Conservation (phyloP, 306 rosid genomes). For the Sphenostylis stenocarpa region DNA sequence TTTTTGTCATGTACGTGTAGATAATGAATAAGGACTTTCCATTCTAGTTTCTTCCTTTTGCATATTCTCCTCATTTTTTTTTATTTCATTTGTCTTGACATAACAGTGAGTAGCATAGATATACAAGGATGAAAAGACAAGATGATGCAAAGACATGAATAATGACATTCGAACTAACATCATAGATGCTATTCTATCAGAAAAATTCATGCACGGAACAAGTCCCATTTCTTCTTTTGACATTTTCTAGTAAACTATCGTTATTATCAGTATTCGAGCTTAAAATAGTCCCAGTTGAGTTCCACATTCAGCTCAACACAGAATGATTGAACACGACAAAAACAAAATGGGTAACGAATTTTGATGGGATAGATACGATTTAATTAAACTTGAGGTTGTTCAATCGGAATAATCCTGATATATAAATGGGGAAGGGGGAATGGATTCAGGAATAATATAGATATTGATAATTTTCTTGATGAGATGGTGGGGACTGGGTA, state of each 20-base stretch:
- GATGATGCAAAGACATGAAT: not conserved
- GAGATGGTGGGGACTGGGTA: not conserved
- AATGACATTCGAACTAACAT: constrained; percentile 4
- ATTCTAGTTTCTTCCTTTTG: not conserved
- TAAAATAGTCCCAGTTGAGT: not conserved
- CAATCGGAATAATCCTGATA: not conserved
- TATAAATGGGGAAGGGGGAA: not conserved
- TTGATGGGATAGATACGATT: not conserved
- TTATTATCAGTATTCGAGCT: not conserved
- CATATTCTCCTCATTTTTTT: not conserved
- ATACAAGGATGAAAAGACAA: not conserved
- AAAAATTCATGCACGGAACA: not conserved
- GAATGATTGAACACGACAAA: not conserved
- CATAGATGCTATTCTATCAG: not conserved
- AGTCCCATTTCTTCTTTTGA: not conserved
- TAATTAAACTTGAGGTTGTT: not conserved
- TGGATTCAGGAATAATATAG: not conserved
- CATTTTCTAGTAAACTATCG: not conserved
- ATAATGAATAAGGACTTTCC: not conserved
- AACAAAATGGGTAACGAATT: not conserved
- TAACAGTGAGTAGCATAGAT: not conserved
- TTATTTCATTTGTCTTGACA: not conserved
- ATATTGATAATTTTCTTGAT: not conserved
- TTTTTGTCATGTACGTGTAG: not conserved
- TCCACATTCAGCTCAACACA: not conserved